phyloP scores from a whole-genome alignment of 257 asterid species.

The Solanum rostratum region DNA sequence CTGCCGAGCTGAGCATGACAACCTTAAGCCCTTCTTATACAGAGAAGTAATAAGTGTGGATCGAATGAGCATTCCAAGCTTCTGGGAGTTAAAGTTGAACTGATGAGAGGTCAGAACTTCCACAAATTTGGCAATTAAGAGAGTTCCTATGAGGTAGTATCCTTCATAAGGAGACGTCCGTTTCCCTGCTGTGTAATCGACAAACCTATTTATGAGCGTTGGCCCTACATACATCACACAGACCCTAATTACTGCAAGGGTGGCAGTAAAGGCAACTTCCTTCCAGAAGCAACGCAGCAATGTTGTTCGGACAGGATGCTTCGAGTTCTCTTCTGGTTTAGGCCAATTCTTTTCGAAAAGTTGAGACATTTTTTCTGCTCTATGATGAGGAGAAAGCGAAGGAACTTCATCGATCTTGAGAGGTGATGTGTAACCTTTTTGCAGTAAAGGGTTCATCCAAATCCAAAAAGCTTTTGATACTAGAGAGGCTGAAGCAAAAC shows the following conservation, averaged over 20 bases:
- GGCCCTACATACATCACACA: constrained; percentile 86
- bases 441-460: constrained; percentile 79
- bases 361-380: constrained; percentile 53
- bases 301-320: constrained; percentile 64
- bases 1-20: constrained; percentile 81
- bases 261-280: constrained; percentile 53
- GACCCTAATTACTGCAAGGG: constrained; percentile 55
- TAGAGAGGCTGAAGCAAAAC: constrained; percentile 68
- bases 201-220: constrained; percentile 59
- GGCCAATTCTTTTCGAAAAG: constrained; percentile 72
- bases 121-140: constrained; percentile 53
- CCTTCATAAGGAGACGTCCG: constrained; percentile 55
- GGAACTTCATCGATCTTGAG: constrained; percentile 72
- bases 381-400: constrained; percentile 59
- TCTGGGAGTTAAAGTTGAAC: constrained; percentile 76
- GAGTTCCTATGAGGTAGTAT: constrained; percentile 53
- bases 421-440: constrained; percentile 57
- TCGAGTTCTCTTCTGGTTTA: constrained; percentile 54
- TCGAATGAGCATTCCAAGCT: constrained; percentile 80
- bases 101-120: constrained; percentile 84
- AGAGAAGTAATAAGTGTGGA: constrained; percentile 66
- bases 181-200: constrained; percentile 55
- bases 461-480: constrained; percentile 66
- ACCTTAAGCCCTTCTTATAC: constrained; percentile 68
- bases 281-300: constrained; percentile 73